Percentiles rank a stretch among this genome's conserved stretches.
Evolutionary conservation across 2,329 filamentous ascomycete genomes (phyloP).

Genomic region (Zymoseptoria passerinii): DNA sequence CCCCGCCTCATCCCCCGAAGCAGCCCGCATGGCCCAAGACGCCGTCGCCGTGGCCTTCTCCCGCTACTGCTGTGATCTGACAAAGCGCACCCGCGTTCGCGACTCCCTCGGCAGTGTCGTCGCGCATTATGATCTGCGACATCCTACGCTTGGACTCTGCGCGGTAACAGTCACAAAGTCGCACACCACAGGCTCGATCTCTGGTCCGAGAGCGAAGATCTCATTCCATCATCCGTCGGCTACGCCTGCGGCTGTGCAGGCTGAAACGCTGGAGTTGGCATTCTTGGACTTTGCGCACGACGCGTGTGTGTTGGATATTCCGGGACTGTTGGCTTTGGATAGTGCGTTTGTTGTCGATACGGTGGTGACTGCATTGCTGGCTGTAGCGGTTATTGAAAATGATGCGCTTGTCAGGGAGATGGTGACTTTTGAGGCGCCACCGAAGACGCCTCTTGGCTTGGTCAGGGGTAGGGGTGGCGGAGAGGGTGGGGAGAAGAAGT

Average conservation of each 20-base stretch:
- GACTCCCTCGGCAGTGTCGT: constrained; percentile 20
- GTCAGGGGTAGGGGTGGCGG: neutral
- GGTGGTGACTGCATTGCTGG: constrained; percentile 34
- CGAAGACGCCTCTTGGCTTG: constrained; percentile 12
- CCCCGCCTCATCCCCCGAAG: constrained; percentile 53
- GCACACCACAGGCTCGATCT: constrained; percentile 9
- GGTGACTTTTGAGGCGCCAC: constrained; percentile 28
- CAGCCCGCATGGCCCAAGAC: constrained; percentile 52
- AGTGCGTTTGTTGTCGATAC: constrained; percentile 41
- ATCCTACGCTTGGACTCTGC: constrained; percentile 38
- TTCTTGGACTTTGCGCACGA: constrained; percentile 38
- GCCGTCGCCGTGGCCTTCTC: constrained; percentile 55
- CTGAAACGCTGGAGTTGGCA: constrained; percentile 34
- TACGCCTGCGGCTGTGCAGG: constrained; percentile 32
- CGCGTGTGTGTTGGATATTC: constrained; percentile 37
- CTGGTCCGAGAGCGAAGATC: constrained; percentile 24
- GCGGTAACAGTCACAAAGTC: constrained; percentile 35
- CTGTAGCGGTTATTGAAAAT: constrained; percentile 39
- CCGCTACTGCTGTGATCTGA: constrained; percentile 59
- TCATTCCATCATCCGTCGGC: constrained; percentile 33
- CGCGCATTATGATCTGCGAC: constrained; percentile 38
- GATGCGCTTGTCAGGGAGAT: constrained; percentile 23
- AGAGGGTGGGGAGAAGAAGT: constrained; percentile 6
- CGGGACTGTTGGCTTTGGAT: constrained; percentile 35
- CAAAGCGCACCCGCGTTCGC: constrained; percentile 46